phyloP scores from a whole-genome alignment of 2,329 filamentous ascomycete species.

The Tolypocladium nubicola region DNA sequence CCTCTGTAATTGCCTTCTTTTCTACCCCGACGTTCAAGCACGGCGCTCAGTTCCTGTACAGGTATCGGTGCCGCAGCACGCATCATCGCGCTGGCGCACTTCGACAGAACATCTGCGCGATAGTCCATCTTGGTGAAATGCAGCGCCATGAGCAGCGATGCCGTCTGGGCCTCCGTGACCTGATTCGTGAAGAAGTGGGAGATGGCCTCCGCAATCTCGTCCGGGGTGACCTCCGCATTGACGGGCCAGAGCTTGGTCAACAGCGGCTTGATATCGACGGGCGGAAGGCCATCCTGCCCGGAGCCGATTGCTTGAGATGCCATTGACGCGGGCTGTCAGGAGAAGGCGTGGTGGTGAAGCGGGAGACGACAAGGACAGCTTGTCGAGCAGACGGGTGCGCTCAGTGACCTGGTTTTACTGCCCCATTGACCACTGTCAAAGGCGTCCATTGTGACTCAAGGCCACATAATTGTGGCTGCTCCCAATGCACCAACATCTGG shows the following conservation, averaged over 20 bases:
- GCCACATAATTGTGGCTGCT: neutral
- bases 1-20: constrained; percentile 68
- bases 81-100: constrained; percentile 77
- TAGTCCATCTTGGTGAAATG: constrained; percentile 86
- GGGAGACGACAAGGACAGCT: neutral
- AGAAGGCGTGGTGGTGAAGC: neutral
- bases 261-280: constrained; percentile 56
- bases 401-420: neutral
- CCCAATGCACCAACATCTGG: neutral
- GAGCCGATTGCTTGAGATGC: constrained; percentile 14
- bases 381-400: neutral
- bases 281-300: constrained; percentile 18
- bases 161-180: constrained; percentile 79
- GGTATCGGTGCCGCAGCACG: constrained; percentile 67
- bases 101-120: constrained; percentile 73
- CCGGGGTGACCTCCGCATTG: constrained; percentile 48
- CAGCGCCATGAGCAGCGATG: constrained; percentile 77
- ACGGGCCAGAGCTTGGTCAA: constrained; percentile 62
- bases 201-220: constrained; percentile 83
- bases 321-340: constrained; percentile 12
- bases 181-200: constrained; percentile 85
- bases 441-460: constrained; percentile 1
- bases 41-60: constrained; percentile 44
- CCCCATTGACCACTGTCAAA: constrained; percentile 1
- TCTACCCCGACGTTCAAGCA: constrained; percentile 49